Conservation (phyloP, 306 rosid genomes). For the Glycine tomentella region DNA sequence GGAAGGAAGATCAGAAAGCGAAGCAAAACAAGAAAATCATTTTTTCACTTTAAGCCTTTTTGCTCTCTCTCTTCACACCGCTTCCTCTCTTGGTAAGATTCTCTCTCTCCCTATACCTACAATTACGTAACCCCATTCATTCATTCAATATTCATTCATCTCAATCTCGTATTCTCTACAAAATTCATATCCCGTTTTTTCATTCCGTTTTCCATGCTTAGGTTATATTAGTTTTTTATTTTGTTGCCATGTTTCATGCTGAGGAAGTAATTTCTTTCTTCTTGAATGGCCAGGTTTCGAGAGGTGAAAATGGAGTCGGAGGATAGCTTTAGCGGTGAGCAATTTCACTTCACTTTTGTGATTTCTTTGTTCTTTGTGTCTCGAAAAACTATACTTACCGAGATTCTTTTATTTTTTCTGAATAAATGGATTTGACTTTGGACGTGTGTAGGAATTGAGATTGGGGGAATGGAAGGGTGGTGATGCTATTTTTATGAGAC, state of each 20-base stretch:
- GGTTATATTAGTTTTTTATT: not conserved
- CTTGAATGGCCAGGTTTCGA: slow-evolving; percentile 22
- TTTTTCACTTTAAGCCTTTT: not conserved
- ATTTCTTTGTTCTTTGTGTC: not conserved
- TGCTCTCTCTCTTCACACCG: not conserved
- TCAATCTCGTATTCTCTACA: not conserved
- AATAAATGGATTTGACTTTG: not conserved
- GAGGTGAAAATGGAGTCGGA: slow-evolving; percentile 28
- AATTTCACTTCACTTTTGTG: slow-evolving; percentile 1
- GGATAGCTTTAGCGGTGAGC: slow-evolving; percentile 27
- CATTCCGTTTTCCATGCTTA: not conserved
- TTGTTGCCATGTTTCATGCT: slow-evolving; percentile 4
- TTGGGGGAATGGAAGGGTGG: slow-evolving; percentile 12
- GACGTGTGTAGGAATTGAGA: not conserved
- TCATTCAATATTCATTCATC: too few species aligned
- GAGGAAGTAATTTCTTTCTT: not conserved
- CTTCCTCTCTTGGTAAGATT: slow-evolving; percentile 18
- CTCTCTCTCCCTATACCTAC: slow-evolving; percentile 1
- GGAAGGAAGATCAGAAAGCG: too few species aligned
- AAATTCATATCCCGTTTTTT: not conserved
- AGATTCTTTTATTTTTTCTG: slow-evolving; percentile 16
- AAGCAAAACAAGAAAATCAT: not conserved
- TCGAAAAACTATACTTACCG: not conserved
- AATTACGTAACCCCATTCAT: slow-evolving; percentile 5
- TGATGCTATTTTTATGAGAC: not conserved